Evolutionary conservation across 345 rosid species (phyloP).

Genomic region (Litchi chinensis): DNA sequence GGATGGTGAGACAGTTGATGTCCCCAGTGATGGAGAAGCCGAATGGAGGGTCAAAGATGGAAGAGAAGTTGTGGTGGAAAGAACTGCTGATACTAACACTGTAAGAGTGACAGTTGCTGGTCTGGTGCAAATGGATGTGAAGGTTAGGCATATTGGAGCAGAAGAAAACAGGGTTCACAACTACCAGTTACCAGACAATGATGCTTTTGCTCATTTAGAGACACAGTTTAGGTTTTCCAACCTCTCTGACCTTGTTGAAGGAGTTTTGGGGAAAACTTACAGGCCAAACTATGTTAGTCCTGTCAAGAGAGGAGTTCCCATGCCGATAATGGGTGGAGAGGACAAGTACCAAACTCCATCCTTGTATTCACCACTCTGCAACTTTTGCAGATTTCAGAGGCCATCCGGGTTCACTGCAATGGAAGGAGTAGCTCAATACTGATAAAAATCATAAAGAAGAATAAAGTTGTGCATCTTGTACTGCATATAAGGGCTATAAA

Average conservation of each 20-base stretch:
- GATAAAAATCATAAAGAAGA: neutral
- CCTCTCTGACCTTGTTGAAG: conserved; percentile 63
- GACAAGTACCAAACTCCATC: conserved; percentile 77
- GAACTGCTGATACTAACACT: conserved; percentile 62
- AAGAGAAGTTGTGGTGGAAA: conserved; percentile 54
- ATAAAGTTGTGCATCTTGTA: conserved; percentile 2
- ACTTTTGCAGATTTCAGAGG: conserved; percentile 60
- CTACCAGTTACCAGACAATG: conserved; percentile 63
- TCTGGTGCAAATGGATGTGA: conserved; percentile 57
- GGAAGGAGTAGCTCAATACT: neutral
- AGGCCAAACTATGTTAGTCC: conserved; percentile 64
- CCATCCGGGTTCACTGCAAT: conserved; percentile 35
- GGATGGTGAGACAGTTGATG: conserved; percentile 51
- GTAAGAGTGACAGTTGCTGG: conserved; percentile 55
- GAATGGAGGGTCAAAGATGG: conserved; percentile 54
- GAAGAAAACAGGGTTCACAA: conserved; percentile 68
- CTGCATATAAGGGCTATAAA: conserved; percentile 11
- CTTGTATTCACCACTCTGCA: conserved; percentile 63
- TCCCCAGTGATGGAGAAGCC: conserved; percentile 64
- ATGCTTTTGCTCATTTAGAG: conserved; percentile 76
- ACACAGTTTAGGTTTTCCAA: conserved; percentile 70
- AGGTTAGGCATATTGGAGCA: conserved; percentile 59
- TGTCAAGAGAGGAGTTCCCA: conserved; percentile 68
- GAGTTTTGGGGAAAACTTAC: conserved; percentile 79
- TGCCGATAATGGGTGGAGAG: conserved; percentile 89